Percentiles rank a stretch among this genome's conserved stretches.
phyloP scores from a whole-genome alignment of 352 stramenopile genomes.

The Phytophthora idaei region DNA sequence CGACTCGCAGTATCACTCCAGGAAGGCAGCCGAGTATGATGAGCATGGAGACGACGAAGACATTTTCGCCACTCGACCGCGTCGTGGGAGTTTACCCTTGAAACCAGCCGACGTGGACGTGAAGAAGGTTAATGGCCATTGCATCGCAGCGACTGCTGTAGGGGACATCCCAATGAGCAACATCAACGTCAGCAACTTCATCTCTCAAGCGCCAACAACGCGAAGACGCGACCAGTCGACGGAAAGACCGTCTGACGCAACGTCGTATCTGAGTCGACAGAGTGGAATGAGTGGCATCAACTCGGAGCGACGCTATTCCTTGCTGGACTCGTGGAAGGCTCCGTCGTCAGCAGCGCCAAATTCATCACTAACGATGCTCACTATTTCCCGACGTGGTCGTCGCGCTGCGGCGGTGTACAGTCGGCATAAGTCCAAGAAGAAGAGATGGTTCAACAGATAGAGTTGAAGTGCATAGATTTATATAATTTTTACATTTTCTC shows the following conservation, averaged over 20 bases:
- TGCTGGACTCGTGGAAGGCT: slow-evolving; percentile 76
- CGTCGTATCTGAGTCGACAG: slow-evolving; percentile 37
- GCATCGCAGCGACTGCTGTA: slow-evolving; percentile 3
- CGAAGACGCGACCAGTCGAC: slow-evolving; percentile 13
- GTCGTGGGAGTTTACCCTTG: slow-evolving; percentile 50
- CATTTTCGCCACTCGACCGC: slow-evolving; percentile 27
- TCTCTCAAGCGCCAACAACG: slow-evolving; percentile 23
- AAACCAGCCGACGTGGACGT: slow-evolving; percentile 25
- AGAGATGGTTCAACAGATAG: slow-evolving; percentile 55
- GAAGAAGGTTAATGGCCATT: slow-evolving; percentile 20
- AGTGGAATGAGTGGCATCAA: slow-evolving; percentile 35
- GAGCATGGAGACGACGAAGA: slow-evolving; percentile 46
- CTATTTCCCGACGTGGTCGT: slow-evolving; percentile 68
- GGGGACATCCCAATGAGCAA: slow-evolving; percentile 40
- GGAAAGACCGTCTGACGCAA: slow-evolving; percentile 35
- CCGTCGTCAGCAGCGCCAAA: slow-evolving; percentile 61
- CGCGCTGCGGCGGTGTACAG: slow-evolving; percentile 68
- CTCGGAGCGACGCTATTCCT: slow-evolving; percentile 67
- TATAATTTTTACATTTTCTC: slow-evolving; percentile 4
- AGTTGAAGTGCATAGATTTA: not conserved
- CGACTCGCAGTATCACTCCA: slow-evolving; percentile 76
- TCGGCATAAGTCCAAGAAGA: slow-evolving; percentile 66
- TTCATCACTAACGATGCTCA: slow-evolving; percentile 72
- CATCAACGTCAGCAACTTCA: slow-evolving; percentile 37
- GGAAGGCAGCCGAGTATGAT: slow-evolving; percentile 75